Conservation (phyloP, 441 rosid genomes). For the Arabidopsis hybrid region DNA sequence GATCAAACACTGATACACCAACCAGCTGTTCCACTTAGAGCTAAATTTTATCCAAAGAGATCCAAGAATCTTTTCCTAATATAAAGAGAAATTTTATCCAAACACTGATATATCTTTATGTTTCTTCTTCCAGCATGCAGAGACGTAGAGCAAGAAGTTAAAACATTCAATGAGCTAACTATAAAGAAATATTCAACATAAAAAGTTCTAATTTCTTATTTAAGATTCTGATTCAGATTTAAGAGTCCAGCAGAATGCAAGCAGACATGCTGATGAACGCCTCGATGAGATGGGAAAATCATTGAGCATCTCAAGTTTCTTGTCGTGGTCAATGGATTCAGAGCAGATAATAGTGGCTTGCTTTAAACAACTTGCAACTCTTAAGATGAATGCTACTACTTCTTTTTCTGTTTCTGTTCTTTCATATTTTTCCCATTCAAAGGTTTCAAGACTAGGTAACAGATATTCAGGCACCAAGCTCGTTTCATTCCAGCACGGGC, state of each 20-base stretch:
- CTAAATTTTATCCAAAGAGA: too few species aligned
- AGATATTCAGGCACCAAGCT: constrained; percentile 24
- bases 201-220: background rate
- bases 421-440: background rate
- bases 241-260: background rate
- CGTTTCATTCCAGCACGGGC: constrained; percentile 16
- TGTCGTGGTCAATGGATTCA: background rate
- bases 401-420: constrained; percentile 28
- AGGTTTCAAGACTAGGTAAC: constrained; percentile 7
- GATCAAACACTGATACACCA: too few species aligned
- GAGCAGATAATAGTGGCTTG: background rate
- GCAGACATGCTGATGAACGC: background rate
- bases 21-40: too few species aligned
- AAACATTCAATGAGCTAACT: background rate
- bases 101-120: background rate
- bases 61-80: background rate
- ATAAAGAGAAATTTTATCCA: too few species aligned
- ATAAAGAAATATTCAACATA: background rate
- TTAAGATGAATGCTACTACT: constrained; percentile 9
- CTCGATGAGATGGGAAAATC: background rate
- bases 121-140: background rate
- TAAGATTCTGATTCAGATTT: background rate
- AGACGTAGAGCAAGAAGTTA: background rate
- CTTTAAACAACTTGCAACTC: constrained; percentile 10
- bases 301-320: constrained; percentile 12